Evolutionary conservation across 768 basidiomycete species (phyloP).

Genomic region (Floccularia luteovirens): DNA sequence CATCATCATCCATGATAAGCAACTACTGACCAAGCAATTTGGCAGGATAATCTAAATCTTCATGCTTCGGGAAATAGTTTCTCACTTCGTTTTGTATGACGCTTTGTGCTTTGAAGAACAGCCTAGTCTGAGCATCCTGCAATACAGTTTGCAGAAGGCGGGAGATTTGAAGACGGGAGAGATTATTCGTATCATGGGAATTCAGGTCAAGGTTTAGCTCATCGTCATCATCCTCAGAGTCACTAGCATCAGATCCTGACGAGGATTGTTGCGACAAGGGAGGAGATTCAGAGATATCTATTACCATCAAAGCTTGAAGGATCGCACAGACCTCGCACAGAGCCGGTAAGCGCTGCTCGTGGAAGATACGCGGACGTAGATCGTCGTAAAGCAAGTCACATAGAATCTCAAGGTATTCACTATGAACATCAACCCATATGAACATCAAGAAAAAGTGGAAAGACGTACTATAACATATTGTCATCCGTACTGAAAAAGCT

Average conservation of each 20-base stretch:
- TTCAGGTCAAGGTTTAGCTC: slow-evolving; percentile 34
- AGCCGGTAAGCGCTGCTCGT: slow-evolving; percentile 80
- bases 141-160: slow-evolving; percentile 82
- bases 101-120: slow-evolving; percentile 95
- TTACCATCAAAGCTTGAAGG: slow-evolving; percentile 91
- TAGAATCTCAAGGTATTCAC: slow-evolving; percentile 82
- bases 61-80: slow-evolving; percentile 68
- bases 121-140: slow-evolving; percentile 91
- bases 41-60: slow-evolving; percentile 84
- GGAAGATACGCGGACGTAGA: slow-evolving; percentile 89
- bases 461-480: slow-evolving; percentile 40
- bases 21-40: slow-evolving; percentile 58
- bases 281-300: slow-evolving; percentile 49
- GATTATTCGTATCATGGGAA: slow-evolving; percentile 19
- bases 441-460: not conserved
- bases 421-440: slow-evolving; percentile 19
- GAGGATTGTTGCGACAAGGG: slow-evolving; percentile 13
- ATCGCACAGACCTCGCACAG: slow-evolving; percentile 97
- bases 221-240: slow-evolving; percentile 9
- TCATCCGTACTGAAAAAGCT: slow-evolving; percentile 87
- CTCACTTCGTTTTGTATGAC: slow-evolving; percentile 85
- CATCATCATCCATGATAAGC: not conserved
- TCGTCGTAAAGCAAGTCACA: slow-evolving; percentile 96
- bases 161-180: slow-evolving; percentile 68
- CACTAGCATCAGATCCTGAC: slow-evolving; percentile 9